These are phyloP conservation scores for Sinapis alba DNA, from an alignment of 441 rosid species.

Conservation along the genomic window DNA sequence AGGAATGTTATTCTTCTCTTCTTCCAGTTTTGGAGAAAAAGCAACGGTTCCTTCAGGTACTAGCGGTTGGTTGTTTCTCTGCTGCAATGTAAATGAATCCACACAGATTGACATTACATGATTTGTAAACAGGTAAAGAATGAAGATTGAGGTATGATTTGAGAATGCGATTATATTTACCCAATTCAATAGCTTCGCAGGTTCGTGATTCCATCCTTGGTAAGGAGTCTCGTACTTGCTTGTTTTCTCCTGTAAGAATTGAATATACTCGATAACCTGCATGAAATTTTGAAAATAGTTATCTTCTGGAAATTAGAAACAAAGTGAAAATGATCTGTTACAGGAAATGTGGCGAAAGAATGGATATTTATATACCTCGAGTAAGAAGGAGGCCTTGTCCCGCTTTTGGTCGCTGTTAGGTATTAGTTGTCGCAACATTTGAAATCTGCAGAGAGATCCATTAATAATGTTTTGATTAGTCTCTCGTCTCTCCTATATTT, in stretches of 20 bases:
- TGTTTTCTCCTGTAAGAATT: constrained; percentile 82
- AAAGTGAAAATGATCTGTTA: background rate
- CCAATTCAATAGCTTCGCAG: constrained; percentile 69
- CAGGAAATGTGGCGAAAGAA: background rate
- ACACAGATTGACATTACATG: constrained; percentile 4
- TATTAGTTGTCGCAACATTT: constrained; percentile 78
- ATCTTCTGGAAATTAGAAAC: background rate
- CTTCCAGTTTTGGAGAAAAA: constrained; percentile 59
- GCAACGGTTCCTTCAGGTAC: constrained; percentile 49
- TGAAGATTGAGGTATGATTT: background rate
- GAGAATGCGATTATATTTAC: constrained; percentile 44
- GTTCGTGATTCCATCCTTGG: constrained; percentile 78
- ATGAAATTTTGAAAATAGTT: background rate
- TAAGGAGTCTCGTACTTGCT: constrained; percentile 69
- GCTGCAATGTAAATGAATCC: constrained; percentile 37
- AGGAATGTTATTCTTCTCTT: constrained; percentile 49
- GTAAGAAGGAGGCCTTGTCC: constrained; percentile 92
- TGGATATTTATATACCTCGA: constrained; percentile 57
- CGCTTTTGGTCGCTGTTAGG: constrained; percentile 94
- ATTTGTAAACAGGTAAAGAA: background rate
- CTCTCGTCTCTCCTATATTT: background rate
- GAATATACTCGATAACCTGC: constrained; percentile 92
- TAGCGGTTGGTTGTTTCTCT: constrained; percentile 56
- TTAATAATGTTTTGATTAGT: constrained; percentile 6
- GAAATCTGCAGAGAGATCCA: constrained; percentile 63